Conservation (phyloP, 176 grass and related monocot genomes). For the Hordeum marinum region DNA sequence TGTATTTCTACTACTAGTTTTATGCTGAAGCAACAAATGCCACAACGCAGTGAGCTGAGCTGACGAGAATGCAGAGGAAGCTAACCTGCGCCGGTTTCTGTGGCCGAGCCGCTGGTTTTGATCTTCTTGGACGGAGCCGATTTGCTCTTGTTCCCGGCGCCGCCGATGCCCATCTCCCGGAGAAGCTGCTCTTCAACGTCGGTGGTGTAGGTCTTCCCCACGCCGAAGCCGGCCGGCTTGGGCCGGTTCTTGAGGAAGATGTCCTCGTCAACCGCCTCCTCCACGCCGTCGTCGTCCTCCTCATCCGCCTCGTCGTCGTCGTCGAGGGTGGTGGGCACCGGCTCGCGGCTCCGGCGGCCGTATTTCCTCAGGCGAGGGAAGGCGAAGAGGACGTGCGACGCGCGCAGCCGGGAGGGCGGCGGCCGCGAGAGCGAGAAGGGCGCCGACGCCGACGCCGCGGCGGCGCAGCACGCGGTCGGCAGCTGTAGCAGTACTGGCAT, state of each 20-base stretch:
- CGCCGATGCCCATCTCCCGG: constrained; percentile 50
- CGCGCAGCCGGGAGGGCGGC: neutral
- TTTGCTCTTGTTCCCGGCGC: constrained; percentile 19
- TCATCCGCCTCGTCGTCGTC: constrained; percentile 12
- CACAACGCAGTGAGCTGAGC: neutral
- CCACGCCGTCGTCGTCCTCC: neutral
- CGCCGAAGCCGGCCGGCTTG: constrained; percentile 53
- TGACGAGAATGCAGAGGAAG: neutral
- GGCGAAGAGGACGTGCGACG: constrained; percentile 10
- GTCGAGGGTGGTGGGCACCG: neutral
- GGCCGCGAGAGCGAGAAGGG: constrained; percentile 9
- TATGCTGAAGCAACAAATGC: neutral
- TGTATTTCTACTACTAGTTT: neutral
- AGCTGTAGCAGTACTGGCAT: constrained; percentile 25
- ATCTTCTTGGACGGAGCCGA: neutral
- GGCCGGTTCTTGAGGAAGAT: constrained; percentile 34
- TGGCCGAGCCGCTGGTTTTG: neutral
- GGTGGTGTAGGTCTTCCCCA: constrained; percentile 50
- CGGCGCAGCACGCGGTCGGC: neutral
- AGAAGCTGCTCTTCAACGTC: constrained; percentile 53
- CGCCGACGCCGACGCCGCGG: neutral
- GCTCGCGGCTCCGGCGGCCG: constrained; percentile 23
- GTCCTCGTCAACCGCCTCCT: constrained; percentile 38
- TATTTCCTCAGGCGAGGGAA: constrained; percentile 36
- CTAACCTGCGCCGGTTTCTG: constrained; percentile 23